Evolutionary conservation across 2,329 filamentous ascomycete genomes (phyloP), one percentile per base, ranked within the genome.

Genomic region (Ophiosphaerella herpotricha): DNA sequence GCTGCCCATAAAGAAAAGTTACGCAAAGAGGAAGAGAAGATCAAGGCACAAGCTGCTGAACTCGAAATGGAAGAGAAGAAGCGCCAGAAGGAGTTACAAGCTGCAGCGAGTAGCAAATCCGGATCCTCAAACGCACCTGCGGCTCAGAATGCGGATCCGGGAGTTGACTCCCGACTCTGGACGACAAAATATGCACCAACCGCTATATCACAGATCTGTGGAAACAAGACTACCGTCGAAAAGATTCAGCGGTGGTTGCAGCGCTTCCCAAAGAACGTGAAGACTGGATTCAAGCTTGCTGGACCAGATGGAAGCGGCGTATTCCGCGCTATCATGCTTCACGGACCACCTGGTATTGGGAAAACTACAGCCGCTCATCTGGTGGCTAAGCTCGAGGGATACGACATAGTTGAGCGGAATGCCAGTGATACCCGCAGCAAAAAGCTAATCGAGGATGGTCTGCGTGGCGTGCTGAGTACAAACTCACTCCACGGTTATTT

Each of bases 351-450:
- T 26, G 94, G 94, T 14, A 96, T 99, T 59, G 94, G 94, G 61
- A 99, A 99, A 76, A 99, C 94, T 2, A 99, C 94, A 29, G 91
- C 95, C 42, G 94, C 94, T 21, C 94, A 99, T 77, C 80, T 99
- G 26, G 90, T 96, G 13, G 93, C 94, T 0, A 95, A 91, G 66
- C 77, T 97, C 16, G 92, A 96, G 69, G 92, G 93, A 2, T 97
- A 91, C 67, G 94, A 99, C 72, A 83, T 97, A 37, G 80, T 99
- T 11, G 94, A 99, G 77, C 94, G 86, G 66, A 99, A 99, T 68
- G 94, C 94, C 32, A 97, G 92, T 74, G 94, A 99, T 70, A 89
- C 90, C 2, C 84, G 94, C 70, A 97, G 93, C 78, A 99, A 99
- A 77, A 96, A 94, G 70, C 80, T 99, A 21, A 90, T 99, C 26